A percentile compares a stretch with the other conserved stretches of the same genome.
Conservation (phyloP, 2,329 filamentous ascomycete genomes). For the Hymenoscyphus albidus region DNA sequence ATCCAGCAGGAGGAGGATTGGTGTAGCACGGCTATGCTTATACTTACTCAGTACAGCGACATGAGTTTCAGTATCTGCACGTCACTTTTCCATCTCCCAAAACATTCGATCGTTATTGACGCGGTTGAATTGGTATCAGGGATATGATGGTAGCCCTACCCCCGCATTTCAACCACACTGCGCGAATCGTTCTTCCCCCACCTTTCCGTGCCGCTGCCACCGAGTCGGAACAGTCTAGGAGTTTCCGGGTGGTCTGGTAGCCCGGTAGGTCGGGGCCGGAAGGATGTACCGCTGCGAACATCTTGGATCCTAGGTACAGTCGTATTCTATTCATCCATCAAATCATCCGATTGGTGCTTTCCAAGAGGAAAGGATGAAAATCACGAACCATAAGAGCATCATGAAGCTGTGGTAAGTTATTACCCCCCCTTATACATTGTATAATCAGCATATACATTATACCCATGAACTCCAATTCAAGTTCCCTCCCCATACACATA, state of each 20-base stretch:
- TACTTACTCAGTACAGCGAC: neutral
- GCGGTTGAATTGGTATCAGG: neutral
- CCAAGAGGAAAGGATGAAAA: neutral
- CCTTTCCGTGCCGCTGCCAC: neutral
- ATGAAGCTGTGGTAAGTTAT: too few relatives aligned
- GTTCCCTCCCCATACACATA: too few relatives aligned
- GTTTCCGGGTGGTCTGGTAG: slow-evolving; percentile 5
- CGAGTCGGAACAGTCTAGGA: neutral
- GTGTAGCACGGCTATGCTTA: neutral
- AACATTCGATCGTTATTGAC: neutral
- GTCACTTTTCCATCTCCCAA: neutral
- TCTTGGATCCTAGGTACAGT: neutral
- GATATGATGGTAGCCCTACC: neutral
- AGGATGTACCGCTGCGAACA: neutral
- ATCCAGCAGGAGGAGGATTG: slow-evolving; percentile 5
- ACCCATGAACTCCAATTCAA: too few relatives aligned
- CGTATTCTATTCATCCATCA: neutral
- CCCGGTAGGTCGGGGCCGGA: slow-evolving; percentile 3
- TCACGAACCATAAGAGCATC: neutral
- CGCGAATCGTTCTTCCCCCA: neutral
- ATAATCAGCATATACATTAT: too few relatives aligned
- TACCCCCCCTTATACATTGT: too few relatives aligned
- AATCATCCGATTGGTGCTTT: slow-evolving; percentile 1
- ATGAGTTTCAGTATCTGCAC: slow-evolving; percentile 7
- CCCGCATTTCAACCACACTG: neutral